Evolutionary conservation across 2,329 filamentous ascomycete species (phyloP), one percentile per base, ranked within the genome.

Genomic region (Pseudocercospora pini-densiflorae): DNA sequence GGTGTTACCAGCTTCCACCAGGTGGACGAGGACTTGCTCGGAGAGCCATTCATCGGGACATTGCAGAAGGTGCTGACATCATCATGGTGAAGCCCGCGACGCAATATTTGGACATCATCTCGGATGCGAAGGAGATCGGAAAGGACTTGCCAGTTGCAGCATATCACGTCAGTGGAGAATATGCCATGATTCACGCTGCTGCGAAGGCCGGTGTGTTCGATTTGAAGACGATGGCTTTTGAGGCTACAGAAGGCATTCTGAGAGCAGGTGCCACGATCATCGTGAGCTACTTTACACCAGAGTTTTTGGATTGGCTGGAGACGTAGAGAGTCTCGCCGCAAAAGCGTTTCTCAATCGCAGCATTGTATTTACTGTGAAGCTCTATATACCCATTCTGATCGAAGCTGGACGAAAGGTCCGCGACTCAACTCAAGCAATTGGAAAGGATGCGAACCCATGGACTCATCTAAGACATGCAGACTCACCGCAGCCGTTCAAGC

Each of bases 51-150:
- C 83, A 89, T 47, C 88, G 95, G 72, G 95, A 99, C 77, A 94
- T 99, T 72, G 87, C 86, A 70, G 95, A 99, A 81, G 95, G 95
- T 27, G 95, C 95, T 21, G 95, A 99, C 76, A 93, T 97, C 73
- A 97, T 99, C 81, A 97, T 99, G 94, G 95, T 99, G 68, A 99
- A 99, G 85, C 95, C 95, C 1, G 95, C 95, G 9, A 92, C 92
- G 74, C 93, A 94, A 79, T 99, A 97, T 79, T 86, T 99, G 54
- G 95, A 99, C 80, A 97, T 99, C 75, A 98, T 99, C 79, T 93
- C 92, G 72, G 95, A 99, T 77, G 95, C 95, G 61, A 98, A 97
- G 84, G 93, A 97, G 62, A 87, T 98, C 62, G 94, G 92, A 66
- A 91, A 90, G 77, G 93, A 98, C 79, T 86, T 98, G 79, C 95